Base-by-base conservation (phyloP, 495 filamentous ascomycete genomes). In the Neurospora sp. region DNA sequence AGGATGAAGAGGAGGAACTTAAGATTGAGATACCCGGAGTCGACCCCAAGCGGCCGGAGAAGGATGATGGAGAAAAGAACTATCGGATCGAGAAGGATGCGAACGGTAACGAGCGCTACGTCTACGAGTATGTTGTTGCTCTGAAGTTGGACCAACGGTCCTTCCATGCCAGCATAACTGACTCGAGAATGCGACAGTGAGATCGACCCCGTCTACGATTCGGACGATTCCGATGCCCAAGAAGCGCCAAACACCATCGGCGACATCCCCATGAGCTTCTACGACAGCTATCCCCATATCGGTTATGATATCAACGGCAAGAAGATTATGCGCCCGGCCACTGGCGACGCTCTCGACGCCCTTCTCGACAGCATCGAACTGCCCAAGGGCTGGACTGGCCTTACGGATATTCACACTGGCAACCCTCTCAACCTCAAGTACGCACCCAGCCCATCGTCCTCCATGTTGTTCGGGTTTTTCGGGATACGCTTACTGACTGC, bases 231-330 rank as follows among this genome's bases (percentile, higher is more conserved):
- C 4, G 96, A 98, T 78, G 90, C 90, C 9, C 89, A 92, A 66
- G 91, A 89, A 37, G 89, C 90, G 37, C 84, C 85, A 14, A 99
- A 98, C 80, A 98, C 96, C 5, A 97, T 99, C 79, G 96, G 96
- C 73, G 87, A 98, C 79, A 99, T 99, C 74, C 93, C 95, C 14
- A 82, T 98, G 23, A 90, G 91, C 38, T 97, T 97, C 83, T 99
- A 99, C 86, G 95, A 98, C 79, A 80, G 78, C 70, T 81, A 97
- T 79, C 96, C 96, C 71, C 96, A 99, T 81, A 97, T 99, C 80
- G 96, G 96, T 54, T 99, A 99, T 82, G 92, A 98, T 79, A 97
- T 99, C 82, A 97, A 99, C 83, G 96, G 96, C 81, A 97, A 94
- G 86, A 97, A 93, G 82, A 96, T 99, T 72, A 91, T 96, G 90